phyloP scores from a whole-genome alignment of 371 early-diverging fungal species.

The Syncephalastrum sp. region DNA sequence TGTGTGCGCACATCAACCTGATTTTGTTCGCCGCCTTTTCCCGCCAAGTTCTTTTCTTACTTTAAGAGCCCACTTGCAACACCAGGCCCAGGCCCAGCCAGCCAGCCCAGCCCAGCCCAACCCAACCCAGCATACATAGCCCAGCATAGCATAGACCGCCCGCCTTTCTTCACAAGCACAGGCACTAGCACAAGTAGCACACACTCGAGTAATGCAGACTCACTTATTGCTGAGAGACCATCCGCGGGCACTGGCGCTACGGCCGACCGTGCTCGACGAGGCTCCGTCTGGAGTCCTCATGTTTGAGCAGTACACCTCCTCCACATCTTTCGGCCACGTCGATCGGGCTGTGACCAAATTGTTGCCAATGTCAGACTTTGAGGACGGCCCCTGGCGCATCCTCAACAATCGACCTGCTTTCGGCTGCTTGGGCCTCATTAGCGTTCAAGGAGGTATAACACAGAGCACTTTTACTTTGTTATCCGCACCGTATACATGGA shows the following conservation, averaged over 20 bases:
- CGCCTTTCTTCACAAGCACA: too few species aligned
- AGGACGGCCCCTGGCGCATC: slow-evolving; percentile 47
- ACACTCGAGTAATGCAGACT: slow-evolving; percentile 33
- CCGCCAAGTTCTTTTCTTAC: too few species aligned
- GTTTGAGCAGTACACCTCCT: slow-evolving; percentile 32
- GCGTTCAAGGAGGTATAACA: slow-evolving; percentile 57
- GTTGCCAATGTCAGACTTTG: slow-evolving; percentile 45
- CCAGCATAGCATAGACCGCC: too few species aligned
- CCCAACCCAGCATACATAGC: too few species aligned
- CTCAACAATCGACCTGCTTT: slow-evolving; percentile 60
- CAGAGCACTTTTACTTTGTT: too few species aligned
- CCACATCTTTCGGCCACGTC: slow-evolving; percentile 7
- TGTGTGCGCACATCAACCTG: too few species aligned
- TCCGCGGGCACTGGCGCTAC: slow-evolving; percentile 49
- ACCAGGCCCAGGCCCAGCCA: too few species aligned
- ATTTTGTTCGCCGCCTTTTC: too few species aligned
- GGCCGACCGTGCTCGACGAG: slow-evolving; percentile 49
- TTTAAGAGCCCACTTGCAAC: too few species aligned
- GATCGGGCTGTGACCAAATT: slow-evolving; percentile 48
- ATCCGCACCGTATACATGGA: background rate
- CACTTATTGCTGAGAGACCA: slow-evolving; percentile 47
- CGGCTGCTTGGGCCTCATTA: slow-evolving; percentile 71
- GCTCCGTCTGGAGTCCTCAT: slow-evolving; percentile 48
- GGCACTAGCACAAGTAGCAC: too few species aligned
- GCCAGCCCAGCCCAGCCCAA: too few species aligned